phyloP scores from a whole-genome alignment of 805 yeast genomes.

The Yarrowia bubula region DNA sequence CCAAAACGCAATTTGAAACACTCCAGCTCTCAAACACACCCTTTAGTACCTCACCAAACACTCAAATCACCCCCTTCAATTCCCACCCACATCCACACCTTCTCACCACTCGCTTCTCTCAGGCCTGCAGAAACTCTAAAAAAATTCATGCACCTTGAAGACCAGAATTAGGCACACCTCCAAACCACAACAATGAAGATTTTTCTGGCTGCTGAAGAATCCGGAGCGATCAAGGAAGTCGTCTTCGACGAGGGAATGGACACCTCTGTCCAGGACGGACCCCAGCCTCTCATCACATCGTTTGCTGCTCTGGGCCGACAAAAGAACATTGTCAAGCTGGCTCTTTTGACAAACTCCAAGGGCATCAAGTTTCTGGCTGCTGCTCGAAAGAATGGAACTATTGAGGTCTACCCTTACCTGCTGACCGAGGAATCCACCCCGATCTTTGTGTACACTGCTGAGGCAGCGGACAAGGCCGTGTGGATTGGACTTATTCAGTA shows the following conservation, averaged over 20 bases:
- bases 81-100: too few species aligned
- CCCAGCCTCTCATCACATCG: conserved; percentile 58
- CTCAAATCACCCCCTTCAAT: background rate
- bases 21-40: too few species aligned
- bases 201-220: conserved; percentile 51
- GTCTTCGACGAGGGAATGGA: conserved; percentile 68
- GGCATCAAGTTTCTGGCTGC: conserved; percentile 24
- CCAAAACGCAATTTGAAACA: too few species aligned
- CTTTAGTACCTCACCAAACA: too few species aligned
- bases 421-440: conserved; percentile 17
- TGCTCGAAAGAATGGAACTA: conserved; percentile 30
- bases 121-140: conserved; percentile 6
- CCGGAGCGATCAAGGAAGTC: conserved; percentile 53
- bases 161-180: background rate
- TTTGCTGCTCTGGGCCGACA: conserved; percentile 44
- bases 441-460: background rate
- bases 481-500: conserved; percentile 14
- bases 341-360: background rate
- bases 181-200: conserved; percentile 45
- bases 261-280: conserved; percentile 66
- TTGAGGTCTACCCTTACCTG: conserved; percentile 28
- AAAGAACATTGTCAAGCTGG: conserved; percentile 37
- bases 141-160: background rate
- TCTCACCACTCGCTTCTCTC: background rate
- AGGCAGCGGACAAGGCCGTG: background rate